phyloP scores from a whole-genome alignment of 2,329 filamentous ascomycete species.

The Magnaporthiopsis rhizophila region DNA sequence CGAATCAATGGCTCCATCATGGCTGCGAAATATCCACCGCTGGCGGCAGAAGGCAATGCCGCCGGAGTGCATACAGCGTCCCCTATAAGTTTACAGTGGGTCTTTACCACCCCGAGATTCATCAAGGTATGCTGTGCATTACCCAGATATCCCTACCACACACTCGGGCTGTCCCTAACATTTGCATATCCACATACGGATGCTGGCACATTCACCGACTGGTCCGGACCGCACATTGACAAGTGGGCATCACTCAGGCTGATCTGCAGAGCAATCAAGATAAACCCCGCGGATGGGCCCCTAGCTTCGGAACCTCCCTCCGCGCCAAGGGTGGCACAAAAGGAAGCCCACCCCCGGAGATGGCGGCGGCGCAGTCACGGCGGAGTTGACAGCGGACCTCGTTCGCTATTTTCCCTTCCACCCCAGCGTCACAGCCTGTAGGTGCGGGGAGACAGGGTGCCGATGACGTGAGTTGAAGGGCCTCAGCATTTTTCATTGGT shows the following conservation, averaged over 20 bases:
- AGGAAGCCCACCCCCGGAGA: background rate
- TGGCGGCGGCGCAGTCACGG: background rate
- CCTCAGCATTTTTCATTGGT: background rate
- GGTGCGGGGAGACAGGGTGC: background rate
- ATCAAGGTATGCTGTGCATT: too few relatives aligned
- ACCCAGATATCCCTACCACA: background rate
- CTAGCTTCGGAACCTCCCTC: conserved; percentile 2
- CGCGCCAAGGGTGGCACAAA: conserved; percentile 3
- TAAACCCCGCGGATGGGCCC: background rate
- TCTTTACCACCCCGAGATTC: too few relatives aligned
- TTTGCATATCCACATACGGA: background rate
- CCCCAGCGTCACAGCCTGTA: background rate
- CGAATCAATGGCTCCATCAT: too few relatives aligned
- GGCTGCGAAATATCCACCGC: too few relatives aligned
- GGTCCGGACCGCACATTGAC: background rate
- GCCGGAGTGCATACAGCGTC: too few relatives aligned
- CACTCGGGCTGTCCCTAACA: background rate
- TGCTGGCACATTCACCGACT: background rate
- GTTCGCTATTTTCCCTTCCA: background rate
- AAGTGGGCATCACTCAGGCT: conserved; percentile 4
- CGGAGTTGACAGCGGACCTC: background rate
- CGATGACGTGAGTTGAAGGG: background rate
- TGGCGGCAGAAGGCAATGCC: too few relatives aligned
- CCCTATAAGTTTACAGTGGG: too few relatives aligned
- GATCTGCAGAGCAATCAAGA: conserved; percentile 5